A percentile compares a stretch with the other conserved stretches of the same genome.
phyloP scores from a whole-genome alignment of 1,139 yeast genomes.

The Wickerhamomyces sp. region DNA sequence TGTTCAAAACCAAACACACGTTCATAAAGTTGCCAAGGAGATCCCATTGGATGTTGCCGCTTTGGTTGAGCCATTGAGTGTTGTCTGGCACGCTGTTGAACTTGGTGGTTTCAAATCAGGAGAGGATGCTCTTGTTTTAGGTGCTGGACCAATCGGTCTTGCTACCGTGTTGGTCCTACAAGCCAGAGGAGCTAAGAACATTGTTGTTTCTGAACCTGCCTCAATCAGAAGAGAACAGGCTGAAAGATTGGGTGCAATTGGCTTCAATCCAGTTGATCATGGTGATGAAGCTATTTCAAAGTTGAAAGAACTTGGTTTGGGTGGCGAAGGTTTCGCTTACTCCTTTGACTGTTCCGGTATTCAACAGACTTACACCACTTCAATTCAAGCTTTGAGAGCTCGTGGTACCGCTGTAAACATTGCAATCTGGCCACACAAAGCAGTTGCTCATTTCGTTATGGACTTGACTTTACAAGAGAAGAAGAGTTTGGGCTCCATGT shows the following conservation, averaged over 20 bases:
- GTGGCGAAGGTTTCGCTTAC: slow-evolving; percentile 51
- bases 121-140: slow-evolving; percentile 46
- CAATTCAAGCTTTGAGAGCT: slow-evolving; percentile 46
- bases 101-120: slow-evolving; percentile 39
- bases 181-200: slow-evolving; percentile 47
- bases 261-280: slow-evolving; percentile 40
- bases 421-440: slow-evolving; percentile 53
- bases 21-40: slow-evolving; percentile 40
- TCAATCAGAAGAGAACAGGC: slow-evolving; percentile 50
- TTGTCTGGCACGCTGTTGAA: slow-evolving; percentile 55
- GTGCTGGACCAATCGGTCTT: slow-evolving; percentile 62
- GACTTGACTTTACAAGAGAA: slow-evolving; percentile 42
- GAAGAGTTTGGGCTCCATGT: slow-evolving; percentile 44
- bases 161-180: slow-evolving; percentile 51
- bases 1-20: slow-evolving; percentile 42
- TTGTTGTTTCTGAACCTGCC: slow-evolving; percentile 61
- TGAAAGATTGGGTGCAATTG: slow-evolving; percentile 41
- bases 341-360: slow-evolving; percentile 62
- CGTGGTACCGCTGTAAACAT: slow-evolving; percentile 60
- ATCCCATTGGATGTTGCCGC: slow-evolving; percentile 52
- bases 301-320: slow-evolving; percentile 37
- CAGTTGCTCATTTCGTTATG: slow-evolving; percentile 47
- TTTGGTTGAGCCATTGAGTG: slow-evolving; percentile 50
- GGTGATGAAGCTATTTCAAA: slow-evolving; percentile 31
- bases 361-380: slow-evolving; percentile 46